Percentiles rank a stretch among this genome's conserved stretches.
Evolutionary conservation across 2,329 filamentous ascomycete species (phyloP).

Genomic region (Fusarium transvaalense): DNA sequence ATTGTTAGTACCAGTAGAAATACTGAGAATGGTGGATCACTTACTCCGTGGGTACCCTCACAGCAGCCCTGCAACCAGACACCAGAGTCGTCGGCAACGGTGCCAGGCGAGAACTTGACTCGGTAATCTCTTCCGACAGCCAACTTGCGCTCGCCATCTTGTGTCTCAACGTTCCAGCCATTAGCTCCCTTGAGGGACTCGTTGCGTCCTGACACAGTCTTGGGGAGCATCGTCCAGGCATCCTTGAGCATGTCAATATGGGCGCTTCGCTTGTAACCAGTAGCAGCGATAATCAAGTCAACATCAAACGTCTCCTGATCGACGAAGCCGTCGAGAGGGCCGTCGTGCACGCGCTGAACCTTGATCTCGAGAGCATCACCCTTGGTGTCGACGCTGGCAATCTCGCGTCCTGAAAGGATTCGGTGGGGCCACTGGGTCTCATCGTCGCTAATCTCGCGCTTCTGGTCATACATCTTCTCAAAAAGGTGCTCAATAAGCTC

Average conservation of each 20-base stretch:
- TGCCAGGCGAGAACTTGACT: constrained; percentile 75
- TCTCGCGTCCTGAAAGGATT: constrained; percentile 77
- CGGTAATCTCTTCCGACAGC: constrained; percentile 82
- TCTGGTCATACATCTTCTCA: constrained; percentile 88
- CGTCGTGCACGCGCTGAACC: constrained; percentile 62
- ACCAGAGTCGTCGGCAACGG: constrained; percentile 79
- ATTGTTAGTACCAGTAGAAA: constrained; percentile 37
- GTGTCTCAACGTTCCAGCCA: constrained; percentile 58
- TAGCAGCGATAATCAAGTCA: constrained; percentile 87
- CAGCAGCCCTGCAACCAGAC: constrained; percentile 96
- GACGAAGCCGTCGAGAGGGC: constrained; percentile 57
- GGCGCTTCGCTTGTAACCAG: constrained; percentile 83
- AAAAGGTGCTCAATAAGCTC: constrained; percentile 91
- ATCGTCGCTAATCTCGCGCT: constrained; percentile 75
- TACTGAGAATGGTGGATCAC: constrained; percentile 54
- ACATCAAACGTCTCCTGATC: constrained; percentile 74
- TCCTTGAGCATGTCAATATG: constrained; percentile 82
- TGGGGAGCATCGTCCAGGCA: constrained; percentile 74
- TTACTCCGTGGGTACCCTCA: constrained; percentile 90
- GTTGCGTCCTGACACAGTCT: constrained; percentile 50
- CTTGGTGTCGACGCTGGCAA: constrained; percentile 70
- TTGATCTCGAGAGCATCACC: constrained; percentile 69
- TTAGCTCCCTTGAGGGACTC: constrained; percentile 53
- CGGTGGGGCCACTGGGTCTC: constrained; percentile 84
- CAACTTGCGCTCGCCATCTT: constrained; percentile 64